phyloP scores from a whole-genome alignment of 1,139 yeast species.

The Pichiaceae sp. region DNA sequence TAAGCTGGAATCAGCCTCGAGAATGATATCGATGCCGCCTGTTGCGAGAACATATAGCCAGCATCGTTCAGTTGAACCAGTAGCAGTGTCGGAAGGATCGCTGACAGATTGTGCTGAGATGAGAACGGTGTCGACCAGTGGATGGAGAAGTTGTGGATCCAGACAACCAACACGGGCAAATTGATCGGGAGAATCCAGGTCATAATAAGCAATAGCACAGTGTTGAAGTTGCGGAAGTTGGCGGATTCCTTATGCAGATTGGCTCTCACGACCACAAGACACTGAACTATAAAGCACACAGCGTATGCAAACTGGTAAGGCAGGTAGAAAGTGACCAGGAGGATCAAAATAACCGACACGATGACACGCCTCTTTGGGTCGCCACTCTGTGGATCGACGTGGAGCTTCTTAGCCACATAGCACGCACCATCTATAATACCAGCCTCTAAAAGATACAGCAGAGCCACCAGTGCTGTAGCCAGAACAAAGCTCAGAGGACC shows the following conservation, averaged over 20 bases:
- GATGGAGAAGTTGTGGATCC: conserved; percentile 58
- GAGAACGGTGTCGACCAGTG: conserved; percentile 71
- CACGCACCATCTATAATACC: background rate
- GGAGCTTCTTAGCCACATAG: background rate
- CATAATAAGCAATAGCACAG: conserved; percentile 49
- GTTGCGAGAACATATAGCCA: conserved; percentile 22
- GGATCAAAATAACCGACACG: conserved; percentile 26
- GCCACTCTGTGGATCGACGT: background rate
- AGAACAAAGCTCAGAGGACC: conserved; percentile 51
- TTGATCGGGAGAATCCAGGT: conserved; percentile 63
- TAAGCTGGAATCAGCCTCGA: conserved; percentile 31
- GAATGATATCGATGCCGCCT: conserved; percentile 20
- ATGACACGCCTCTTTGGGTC: background rate
- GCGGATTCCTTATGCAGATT: background rate
- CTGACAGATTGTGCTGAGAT: conserved; percentile 65
- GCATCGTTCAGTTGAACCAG: conserved; percentile 38
- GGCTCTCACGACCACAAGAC: conserved; percentile 33
- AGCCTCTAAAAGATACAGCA: conserved; percentile 23
- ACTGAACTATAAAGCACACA: conserved; percentile 48
- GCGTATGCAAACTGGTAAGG: conserved; percentile 77
- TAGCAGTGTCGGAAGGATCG: conserved; percentile 54
- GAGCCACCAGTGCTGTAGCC: conserved; percentile 39
- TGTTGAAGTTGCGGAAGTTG: conserved; percentile 40
- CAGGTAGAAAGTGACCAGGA: conserved; percentile 47
- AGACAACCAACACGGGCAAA: conserved; percentile 60